Evolutionary conservation across 805 yeast genomes (phyloP), one percentile per base, ranked within the genome.

Genomic region (Metschnikowia kofuensis): DNA sequence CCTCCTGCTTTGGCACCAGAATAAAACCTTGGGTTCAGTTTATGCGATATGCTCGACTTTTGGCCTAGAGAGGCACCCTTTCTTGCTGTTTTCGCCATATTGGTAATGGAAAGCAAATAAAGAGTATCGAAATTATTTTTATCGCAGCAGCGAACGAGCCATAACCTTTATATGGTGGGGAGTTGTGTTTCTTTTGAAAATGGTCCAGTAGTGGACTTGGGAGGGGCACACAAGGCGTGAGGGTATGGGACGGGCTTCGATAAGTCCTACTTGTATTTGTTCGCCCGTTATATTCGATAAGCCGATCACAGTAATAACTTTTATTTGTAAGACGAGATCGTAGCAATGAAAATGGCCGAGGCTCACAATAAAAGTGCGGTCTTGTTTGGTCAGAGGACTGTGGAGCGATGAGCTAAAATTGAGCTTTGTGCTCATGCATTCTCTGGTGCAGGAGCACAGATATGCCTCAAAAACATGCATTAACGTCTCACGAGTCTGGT

Each of bases 41-140:
- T 52, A 26, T 47, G 53, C 16, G 51, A 47, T 27, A 45, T 36
- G 39, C 46, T 40, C 12, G 52, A 40, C 41, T 49, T 49, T 14
- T 27, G 40, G 42, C 47, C 49, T 13, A 35, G 21, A n/a, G 49
- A 35, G 45, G 42, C 44, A 9, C 53, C 46, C 48, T 62, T 65
- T 56, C 68, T 63, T 36, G 70, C 68, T 49, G 67, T 63, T 51
- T 67, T 67, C 34, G 69, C 69, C 72, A 67, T 67, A 11, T 14
- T 26, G 14, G 26, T 6, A 31, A 28, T 8, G n/a, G 6, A n/a
- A 26, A 26, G 11, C 21, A 21, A 21, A 21, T 21, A 11, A 11
- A 37, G 7, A 1, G 30, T 26, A 11, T 21, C 2, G 2, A 21
- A 26, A 35, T 38, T 27, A 10, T 26, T 21, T 21, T 21, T 21